These are phyloP conservation scores for Boehmeria nivea DNA, from an alignment of 306 rosid species.

Conservation along the genomic window DNA sequence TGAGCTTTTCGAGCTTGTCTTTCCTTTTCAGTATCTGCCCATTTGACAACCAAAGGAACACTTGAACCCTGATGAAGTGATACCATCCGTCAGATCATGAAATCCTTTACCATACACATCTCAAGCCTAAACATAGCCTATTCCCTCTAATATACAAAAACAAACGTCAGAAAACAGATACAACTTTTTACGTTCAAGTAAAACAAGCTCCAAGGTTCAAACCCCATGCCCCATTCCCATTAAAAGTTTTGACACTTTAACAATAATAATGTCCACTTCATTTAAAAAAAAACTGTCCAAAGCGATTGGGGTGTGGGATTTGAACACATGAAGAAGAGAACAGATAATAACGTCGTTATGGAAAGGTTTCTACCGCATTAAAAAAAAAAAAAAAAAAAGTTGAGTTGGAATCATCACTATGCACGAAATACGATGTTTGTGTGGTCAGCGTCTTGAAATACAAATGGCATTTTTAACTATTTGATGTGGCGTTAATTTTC, in stretches of 20 bases:
- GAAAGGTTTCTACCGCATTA: too few species aligned
- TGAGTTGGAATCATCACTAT: too few species aligned
- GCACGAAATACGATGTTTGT: too few species aligned
- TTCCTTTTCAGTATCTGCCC: conserved; percentile 99
- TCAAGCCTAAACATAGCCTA: neutral
- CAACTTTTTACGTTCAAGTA: neutral
- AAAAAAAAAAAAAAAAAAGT: too few species aligned
- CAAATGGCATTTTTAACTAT: neutral
- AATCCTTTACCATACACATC: conserved; percentile 11
- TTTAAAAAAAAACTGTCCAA: too few species aligned
- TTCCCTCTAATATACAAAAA: neutral
- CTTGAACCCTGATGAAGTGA: conserved; percentile 82
- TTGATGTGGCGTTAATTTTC: neutral
- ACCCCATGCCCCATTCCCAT: neutral
- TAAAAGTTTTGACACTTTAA: neutral
- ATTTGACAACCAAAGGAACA: conserved; percentile 97
- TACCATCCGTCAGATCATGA: conserved; percentile 26
- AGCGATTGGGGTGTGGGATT: too few species aligned
- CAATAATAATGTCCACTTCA: neutral
- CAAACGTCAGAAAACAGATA: neutral
- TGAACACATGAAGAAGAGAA: too few species aligned
- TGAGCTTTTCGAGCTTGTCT: conserved; percentile 97
- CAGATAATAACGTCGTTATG: too few species aligned
- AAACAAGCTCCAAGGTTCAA: too few species aligned
- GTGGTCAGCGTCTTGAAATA: neutral